phyloP scores from a whole-genome alignment of 139 green algal genomes.

The Chlamydomonas asymmetrica region DNA sequence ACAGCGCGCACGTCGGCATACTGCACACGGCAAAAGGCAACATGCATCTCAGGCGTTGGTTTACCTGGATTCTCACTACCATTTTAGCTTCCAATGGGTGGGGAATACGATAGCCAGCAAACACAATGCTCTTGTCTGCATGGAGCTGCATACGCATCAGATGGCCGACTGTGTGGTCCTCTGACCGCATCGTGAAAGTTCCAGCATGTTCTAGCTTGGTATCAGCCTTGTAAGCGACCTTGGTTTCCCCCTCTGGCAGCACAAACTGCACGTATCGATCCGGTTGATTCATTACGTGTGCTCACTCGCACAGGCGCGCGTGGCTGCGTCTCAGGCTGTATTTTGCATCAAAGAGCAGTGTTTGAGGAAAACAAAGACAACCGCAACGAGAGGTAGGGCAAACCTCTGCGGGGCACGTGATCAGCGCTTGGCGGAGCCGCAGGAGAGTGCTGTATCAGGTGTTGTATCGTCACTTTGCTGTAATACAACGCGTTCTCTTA shows the following conservation, averaged over 20 bases:
- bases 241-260: conserved; percentile 78
- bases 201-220: conserved; percentile 87
- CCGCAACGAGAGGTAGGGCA: too few relatives aligned
- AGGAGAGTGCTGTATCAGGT: too few relatives aligned
- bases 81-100: conserved; percentile 92
- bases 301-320: too few relatives aligned
- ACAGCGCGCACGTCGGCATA: too few relatives aligned
- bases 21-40: too few relatives aligned
- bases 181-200: conserved; percentile 82
- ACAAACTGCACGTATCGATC: conserved; percentile 91
- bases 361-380: too few relatives aligned
- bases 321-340: too few relatives aligned
- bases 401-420: too few relatives aligned
- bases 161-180: conserved; percentile 97
- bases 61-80: conserved; percentile 70
- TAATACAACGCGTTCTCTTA: too few relatives aligned
- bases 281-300: conserved; percentile 90
- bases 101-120: conserved; percentile 93
- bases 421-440: too few relatives aligned
- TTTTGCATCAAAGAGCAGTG: too few relatives aligned
- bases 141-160: conserved; percentile 82
- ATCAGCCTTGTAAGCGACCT: conserved; percentile 81
- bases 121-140: conserved; percentile 74
- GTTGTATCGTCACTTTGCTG: too few relatives aligned
- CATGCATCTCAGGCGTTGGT: not conserved